A percentile compares a stretch with the other conserved stretches of the same genome.
Conservation (phyloP, 371 early-diverging fungal species). For the Apophysomyces elegans region DNA sequence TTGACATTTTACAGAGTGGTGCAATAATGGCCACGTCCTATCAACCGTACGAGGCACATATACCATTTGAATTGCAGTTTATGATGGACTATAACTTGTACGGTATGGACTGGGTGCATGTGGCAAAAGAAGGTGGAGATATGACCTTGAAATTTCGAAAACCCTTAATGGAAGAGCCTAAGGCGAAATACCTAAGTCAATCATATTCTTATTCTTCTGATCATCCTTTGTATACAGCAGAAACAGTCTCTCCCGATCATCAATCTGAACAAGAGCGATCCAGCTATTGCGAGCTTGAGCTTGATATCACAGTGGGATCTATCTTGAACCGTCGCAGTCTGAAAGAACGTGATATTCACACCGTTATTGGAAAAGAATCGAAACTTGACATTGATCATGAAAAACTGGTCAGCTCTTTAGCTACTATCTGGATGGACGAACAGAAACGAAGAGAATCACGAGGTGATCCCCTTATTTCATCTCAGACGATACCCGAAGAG, state of each 20-base stretch:
- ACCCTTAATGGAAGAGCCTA: slow-evolving; percentile 38
- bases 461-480: slow-evolving; percentile 22
- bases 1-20: slow-evolving; percentile 71
- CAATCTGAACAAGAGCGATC: slow-evolving; percentile 35
- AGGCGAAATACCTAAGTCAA: slow-evolving; percentile 18
- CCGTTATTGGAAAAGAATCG: slow-evolving; percentile 16
- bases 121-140: neutral
- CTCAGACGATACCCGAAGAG: slow-evolving; percentile 11
- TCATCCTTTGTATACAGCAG: slow-evolving; percentile 24
- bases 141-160: slow-evolving; percentile 36
- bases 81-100: slow-evolving; percentile 91
- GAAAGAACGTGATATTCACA: slow-evolving; percentile 61
- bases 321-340: slow-evolving; percentile 73
- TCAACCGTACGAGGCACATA: slow-evolving; percentile 86
- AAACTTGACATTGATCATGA: slow-evolving; percentile 8
- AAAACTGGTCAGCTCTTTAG: slow-evolving; percentile 63
- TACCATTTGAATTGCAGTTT: slow-evolving; percentile 90
- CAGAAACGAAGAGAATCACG: slow-evolving; percentile 18
- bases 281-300: slow-evolving; percentile 80
- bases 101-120: slow-evolving; percentile 82
- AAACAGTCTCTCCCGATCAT: slow-evolving; percentile 26
- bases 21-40: slow-evolving; percentile 68
- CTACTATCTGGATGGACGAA: slow-evolving; percentile 62
- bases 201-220: neutral
- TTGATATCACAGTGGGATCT: slow-evolving; percentile 65